Evolutionary conservation across 2,329 filamentous ascomycete species (phyloP), one percentile per base, ranked within the genome.

Genomic region (Fusarium phyllophilum): DNA sequence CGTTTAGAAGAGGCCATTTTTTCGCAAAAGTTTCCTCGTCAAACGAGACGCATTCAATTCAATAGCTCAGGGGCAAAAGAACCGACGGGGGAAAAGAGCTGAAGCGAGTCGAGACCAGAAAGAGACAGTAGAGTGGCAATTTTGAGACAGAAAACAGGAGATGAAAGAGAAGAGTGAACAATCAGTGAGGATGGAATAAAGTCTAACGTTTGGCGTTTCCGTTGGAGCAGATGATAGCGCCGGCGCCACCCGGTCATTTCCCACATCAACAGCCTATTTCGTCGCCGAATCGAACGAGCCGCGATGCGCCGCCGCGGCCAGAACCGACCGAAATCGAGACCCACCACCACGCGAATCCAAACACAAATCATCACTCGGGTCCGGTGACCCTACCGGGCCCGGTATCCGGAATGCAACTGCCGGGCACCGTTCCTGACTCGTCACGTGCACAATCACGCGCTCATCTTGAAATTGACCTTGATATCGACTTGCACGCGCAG

Each of bases 261-360:
- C 76, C 72, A 62, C 66, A 69, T 62, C 76, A 78, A 78, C 77
- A 78, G 77, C 75, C 77, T 77, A 78, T 77, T 78, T 73, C 77
- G 39, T 62, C 74, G 61, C 66, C 68, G 65, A 77, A 78, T 78
- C 77, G 77, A 77, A 77, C 77, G 74, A 78, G 75, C 69, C 64
- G 65, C 65, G 64, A 75, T 71, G 66, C 69, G 64, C 75, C 64
- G 70, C 63, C 70, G 24, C 77, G 75, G 67, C 77, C 66, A 75
- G 66, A 72, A 68, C 74, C 77, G 75, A 72, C 68, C 62, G 69
- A 74, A 48, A 69, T 68, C 55, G 71, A 74, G 68, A 69, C 74
- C 71, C 74, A 73, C 74, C 69, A 62, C 46, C 73, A 69, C 58
- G 51, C 63, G 66, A 75, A 66, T 42, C 51, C 51, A 55, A 55